Evolutionary conservation across 441 rosid species (phyloP).

Genomic region (Pelargonium myrrhifolium): DNA sequence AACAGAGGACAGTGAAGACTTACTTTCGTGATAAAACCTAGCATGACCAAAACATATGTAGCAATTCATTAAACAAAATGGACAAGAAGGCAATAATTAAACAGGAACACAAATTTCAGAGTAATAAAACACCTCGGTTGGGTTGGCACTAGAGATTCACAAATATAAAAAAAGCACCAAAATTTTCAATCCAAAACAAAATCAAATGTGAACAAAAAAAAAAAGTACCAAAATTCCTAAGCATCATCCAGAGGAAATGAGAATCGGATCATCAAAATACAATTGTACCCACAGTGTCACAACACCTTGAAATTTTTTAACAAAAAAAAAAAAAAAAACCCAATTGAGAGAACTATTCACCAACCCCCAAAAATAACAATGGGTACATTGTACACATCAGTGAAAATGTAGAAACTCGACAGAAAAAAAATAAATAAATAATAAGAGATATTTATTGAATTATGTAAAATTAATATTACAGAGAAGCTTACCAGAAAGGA

Average conservation of each 20-base stretch:
- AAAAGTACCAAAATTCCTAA: neutral
- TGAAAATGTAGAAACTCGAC: neutral
- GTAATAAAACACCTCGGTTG: neutral
- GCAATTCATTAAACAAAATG: neutral
- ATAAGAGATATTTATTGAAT: neutral
- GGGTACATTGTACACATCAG: neutral
- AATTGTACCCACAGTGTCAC: neutral
- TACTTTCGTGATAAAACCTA: neutral
- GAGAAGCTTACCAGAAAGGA: constrained; percentile 7
- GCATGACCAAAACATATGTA: neutral
- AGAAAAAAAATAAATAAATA: too few species aligned
- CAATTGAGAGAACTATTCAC: neutral
- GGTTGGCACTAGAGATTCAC: neutral
- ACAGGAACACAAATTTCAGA: constrained; percentile 1
- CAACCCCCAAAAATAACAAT: neutral
- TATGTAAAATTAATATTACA: neutral
- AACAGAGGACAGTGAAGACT: neutral
- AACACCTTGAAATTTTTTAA: neutral
- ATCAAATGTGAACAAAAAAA: neutral
- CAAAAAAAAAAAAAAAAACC: neutral
- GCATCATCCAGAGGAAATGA: neutral
- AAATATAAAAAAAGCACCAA: neutral
- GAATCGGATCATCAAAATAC: neutral
- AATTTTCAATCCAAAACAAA: neutral
- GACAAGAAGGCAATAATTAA: neutral